phyloP scores from a whole-genome alignment of 352 stramenopile species.

The Globisporangium parvum region DNA sequence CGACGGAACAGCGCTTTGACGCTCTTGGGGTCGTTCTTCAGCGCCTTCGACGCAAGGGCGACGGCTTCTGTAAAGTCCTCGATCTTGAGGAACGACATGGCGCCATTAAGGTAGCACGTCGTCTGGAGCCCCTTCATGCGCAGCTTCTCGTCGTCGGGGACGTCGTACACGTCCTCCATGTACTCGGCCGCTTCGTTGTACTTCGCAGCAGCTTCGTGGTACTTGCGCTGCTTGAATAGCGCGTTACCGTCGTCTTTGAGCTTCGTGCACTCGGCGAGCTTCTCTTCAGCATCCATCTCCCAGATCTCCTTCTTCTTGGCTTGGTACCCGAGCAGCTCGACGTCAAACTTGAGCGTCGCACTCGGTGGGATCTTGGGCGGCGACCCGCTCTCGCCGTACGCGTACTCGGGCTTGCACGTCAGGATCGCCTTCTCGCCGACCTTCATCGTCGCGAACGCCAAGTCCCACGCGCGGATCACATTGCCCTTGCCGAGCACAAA shows the following conservation, averaged over 20 bases:
- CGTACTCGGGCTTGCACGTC: conserved; percentile 90
- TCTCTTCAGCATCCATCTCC: conserved; percentile 86
- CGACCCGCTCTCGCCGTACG: conserved; percentile 87
- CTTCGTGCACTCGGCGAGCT: conserved; percentile 78
- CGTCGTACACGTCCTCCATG: conserved; percentile 87
- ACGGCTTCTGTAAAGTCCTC: conserved; percentile 88
- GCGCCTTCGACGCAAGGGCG: conserved; percentile 64
- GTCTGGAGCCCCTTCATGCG: conserved; percentile 85
- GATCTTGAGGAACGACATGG: conserved; percentile 94
- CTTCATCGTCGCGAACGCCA: conserved; percentile 92
- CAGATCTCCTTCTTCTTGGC: conserved; percentile 94
- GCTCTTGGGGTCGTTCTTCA: conserved; percentile 77
- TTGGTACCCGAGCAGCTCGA: conserved; percentile 93
- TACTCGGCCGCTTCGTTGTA: conserved; percentile 75
- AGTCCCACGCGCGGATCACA: conserved; percentile 87
- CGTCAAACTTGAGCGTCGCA: conserved; percentile 93
- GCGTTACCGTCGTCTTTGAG: conserved; percentile 90
- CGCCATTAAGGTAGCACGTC: conserved; percentile 90
- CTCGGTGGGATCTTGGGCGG: conserved; percentile 94
- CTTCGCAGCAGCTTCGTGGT: conserved; percentile 78
- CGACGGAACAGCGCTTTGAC: conserved; percentile 86
- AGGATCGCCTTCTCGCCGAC: conserved; percentile 93
- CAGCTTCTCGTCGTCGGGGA: conserved; percentile 78
- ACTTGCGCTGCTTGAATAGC: conserved; percentile 90
- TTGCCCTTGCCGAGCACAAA: conserved; percentile 86